Percentiles rank a stretch among this genome's conserved stretches.
Evolutionary conservation across 139 green algal genomes (phyloP).

Genomic region (Eudorina sp.): DNA sequence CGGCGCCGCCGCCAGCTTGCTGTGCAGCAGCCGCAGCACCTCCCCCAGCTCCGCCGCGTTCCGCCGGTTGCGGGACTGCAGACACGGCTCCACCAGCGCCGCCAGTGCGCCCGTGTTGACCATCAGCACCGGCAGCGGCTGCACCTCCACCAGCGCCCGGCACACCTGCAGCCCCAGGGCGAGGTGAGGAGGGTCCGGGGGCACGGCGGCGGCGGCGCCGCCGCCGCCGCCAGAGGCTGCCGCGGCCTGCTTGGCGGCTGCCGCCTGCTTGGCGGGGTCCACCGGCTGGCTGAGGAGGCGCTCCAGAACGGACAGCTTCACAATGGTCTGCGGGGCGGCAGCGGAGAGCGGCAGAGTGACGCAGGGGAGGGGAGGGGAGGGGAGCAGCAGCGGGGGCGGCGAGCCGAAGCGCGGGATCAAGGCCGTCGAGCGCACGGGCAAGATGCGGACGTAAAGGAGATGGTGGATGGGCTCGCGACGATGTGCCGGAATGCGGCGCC

Average conservation of each 20-base stretch:
- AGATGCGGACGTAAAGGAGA: no score
- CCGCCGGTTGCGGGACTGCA: conserved; percentile 50
- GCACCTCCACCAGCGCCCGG: conserved; percentile 41
- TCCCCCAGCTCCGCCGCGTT: conserved; percentile 53
- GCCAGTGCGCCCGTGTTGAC: conserved; percentile 52
- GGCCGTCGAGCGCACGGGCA: no score
- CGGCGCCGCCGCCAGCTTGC: conserved; percentile 22
- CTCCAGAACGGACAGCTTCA: conserved; percentile 89
- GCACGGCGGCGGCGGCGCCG: neutral
- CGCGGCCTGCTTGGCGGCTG: neutral
- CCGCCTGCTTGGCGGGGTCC: conserved; percentile 28
- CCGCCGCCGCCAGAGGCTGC: neutral
- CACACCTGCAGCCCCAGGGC: conserved; percentile 39
- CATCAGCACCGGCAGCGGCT: conserved; percentile 48
- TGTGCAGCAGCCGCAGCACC: conserved; percentile 51
- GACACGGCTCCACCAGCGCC: conserved; percentile 55
- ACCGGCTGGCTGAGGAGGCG: conserved; percentile 68
- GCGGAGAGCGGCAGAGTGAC: neutral
- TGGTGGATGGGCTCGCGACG: no score
- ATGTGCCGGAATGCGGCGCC: no score
- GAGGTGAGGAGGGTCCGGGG: conserved; percentile 20
- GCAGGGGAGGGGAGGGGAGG: neutral
- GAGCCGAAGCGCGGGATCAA: no score
- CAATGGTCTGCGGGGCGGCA: neutral
- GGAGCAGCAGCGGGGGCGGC: no score